These are phyloP conservation scores for Chaetoceros tenuissimus DNA, from an alignment of 108 stramenopile species.

Conservation along the genomic window DNA sequence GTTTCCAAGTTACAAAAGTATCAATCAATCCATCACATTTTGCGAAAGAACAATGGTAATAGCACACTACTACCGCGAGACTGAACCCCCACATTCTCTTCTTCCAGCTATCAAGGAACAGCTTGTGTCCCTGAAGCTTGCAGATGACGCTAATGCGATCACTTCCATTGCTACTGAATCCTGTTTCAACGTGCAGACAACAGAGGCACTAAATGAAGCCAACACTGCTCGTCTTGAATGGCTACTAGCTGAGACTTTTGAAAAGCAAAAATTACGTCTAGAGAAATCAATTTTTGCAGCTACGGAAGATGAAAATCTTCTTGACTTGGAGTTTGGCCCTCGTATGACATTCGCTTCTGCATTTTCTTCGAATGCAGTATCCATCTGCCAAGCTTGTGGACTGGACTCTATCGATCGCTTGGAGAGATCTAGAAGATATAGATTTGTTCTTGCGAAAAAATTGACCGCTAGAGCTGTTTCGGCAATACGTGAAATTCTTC, in stretches of 20 bases:
- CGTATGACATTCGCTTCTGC: slow-evolving; percentile 96
- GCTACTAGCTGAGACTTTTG: slow-evolving; percentile 91
- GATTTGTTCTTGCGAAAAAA: slow-evolving; percentile 19
- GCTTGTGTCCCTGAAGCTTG: slow-evolving; percentile 28
- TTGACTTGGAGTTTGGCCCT: slow-evolving; percentile 92
- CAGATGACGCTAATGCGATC: slow-evolving; percentile 33
- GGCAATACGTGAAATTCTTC: slow-evolving; percentile 56
- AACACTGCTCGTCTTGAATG: slow-evolving; percentile 63
- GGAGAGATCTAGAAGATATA: slow-evolving; percentile 83
- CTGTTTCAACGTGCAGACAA: slow-evolving; percentile 69
- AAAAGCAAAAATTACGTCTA: slow-evolving; percentile 43
- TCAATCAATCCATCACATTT: no score
- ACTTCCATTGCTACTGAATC: slow-evolving; percentile 52
- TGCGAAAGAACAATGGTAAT: slow-evolving; percentile 40
- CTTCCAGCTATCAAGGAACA: slow-evolving; percentile 61
- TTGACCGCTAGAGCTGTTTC: slow-evolving; percentile 24
- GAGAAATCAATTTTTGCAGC: slow-evolving; percentile 44
- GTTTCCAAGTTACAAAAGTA: no score
- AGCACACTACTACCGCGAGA: slow-evolving; percentile 77
- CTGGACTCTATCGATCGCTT: slow-evolving; percentile 56
- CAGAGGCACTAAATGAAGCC: slow-evolving; percentile 15
- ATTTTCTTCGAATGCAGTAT: slow-evolving; percentile 90
- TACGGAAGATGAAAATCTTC: slow-evolving; percentile 9
- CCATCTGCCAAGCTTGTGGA: slow-evolving; percentile 84
- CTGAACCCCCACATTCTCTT: slow-evolving; percentile 65